Conservation (phyloP, 306 rosid genomes). For the Trifolium pratense region DNA sequence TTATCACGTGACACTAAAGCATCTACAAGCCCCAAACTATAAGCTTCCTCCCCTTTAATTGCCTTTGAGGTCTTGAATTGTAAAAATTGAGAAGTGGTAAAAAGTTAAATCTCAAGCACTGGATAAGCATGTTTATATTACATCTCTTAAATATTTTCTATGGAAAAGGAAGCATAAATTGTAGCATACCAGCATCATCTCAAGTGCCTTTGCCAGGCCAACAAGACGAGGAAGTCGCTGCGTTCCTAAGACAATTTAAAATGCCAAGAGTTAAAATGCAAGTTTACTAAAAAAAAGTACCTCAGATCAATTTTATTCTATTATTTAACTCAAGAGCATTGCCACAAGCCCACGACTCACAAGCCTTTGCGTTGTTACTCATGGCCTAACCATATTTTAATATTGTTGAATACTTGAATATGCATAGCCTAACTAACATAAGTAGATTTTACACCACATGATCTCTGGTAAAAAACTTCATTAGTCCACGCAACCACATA, state of each 20-base stretch:
- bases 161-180: slow-evolving; percentile 18
- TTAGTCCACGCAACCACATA: neutral
- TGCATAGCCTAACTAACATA: slow-evolving; percentile 13
- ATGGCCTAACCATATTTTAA: slow-evolving; percentile 26
- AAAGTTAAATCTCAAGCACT: slow-evolving; percentile 34
- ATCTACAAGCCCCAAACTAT: slow-evolving; percentile 83
- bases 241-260: slow-evolving; percentile 69
- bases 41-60: slow-evolving; percentile 82
- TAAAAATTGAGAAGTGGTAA: neutral
- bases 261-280: slow-evolving; percentile 37
- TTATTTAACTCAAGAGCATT: slow-evolving; percentile 20
- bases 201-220: slow-evolving; percentile 90
- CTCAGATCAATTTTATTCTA: neutral
- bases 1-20: slow-evolving; percentile 70
- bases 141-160: slow-evolving; percentile 6
- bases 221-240: slow-evolving; percentile 99
- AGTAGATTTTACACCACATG: slow-evolving; percentile 7
- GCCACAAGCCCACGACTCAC: neutral
- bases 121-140: slow-evolving; percentile 33
- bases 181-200: slow-evolving; percentile 87
- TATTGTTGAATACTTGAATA: neutral
- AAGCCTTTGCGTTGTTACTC: slow-evolving; percentile 1
- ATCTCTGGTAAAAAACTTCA: slow-evolving; percentile 11
- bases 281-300: slow-evolving; percentile 5
- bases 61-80: slow-evolving; percentile 74